Conservation (phyloP, 805 yeast genomes). For the Maudiozyma serrabonitensis region DNA sequence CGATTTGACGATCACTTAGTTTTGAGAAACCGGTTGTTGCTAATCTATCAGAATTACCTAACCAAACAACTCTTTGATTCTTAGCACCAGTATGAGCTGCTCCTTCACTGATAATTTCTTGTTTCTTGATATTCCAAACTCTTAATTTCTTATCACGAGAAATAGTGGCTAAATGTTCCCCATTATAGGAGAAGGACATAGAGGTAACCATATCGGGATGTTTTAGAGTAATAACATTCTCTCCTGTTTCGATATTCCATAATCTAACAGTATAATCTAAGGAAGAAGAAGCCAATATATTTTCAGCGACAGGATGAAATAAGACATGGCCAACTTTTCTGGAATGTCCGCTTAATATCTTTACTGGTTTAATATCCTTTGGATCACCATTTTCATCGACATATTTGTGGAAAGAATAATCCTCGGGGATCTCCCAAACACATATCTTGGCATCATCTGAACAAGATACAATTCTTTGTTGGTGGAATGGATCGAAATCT, state of each 20-base stretch:
- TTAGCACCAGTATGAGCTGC: conserved; percentile 91
- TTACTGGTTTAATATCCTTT: conserved; percentile 62
- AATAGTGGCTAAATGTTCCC: conserved; percentile 76
- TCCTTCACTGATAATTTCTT: conserved; percentile 70
- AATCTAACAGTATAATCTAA: conserved; percentile 84
- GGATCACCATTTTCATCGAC: conserved; percentile 45
- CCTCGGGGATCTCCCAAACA: conserved; percentile 81
- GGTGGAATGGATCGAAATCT: conserved; percentile 87
- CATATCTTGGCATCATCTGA: conserved; percentile 77
- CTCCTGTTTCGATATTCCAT: conserved; percentile 78
- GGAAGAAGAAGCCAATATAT: conserved; percentile 83
- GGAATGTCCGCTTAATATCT: conserved; percentile 71
- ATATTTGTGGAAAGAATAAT: conserved; percentile 60
- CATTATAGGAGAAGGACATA: conserved; percentile 83
- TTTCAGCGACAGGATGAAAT: conserved; percentile 81
- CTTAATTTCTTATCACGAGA: conserved; percentile 85
- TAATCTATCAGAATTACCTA: conserved; percentile 76
- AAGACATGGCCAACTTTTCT: conserved; percentile 89
- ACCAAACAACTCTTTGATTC: conserved; percentile 79
- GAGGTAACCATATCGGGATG: conserved; percentile 92
- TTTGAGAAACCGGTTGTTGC: conserved; percentile 92
- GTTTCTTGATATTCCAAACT: conserved; percentile 82
- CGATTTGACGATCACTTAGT: conserved; percentile 89
- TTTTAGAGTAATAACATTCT: conserved; percentile 58
- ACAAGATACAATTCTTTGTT: conserved; percentile 61